Base-by-base conservation (phyloP, 2,329 filamentous ascomycete genomes). In the Fusarium subtropicale region DNA sequence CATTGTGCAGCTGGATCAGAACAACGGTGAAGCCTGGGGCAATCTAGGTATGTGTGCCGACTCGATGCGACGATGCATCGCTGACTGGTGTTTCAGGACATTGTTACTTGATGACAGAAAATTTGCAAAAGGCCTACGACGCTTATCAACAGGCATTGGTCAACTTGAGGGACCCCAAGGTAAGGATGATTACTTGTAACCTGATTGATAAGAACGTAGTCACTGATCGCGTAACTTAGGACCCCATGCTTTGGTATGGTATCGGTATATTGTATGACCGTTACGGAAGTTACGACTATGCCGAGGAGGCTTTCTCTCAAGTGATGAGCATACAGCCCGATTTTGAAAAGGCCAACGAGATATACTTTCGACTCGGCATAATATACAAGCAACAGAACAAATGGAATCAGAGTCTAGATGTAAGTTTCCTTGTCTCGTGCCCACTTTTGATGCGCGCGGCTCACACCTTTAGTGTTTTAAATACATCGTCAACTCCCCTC, bases 361-460 rank as follows among this genome's bases (percentile, higher is more conserved):
- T 99, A 56, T 99, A 98, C 80, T 99, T 99, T 82, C 90, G 96
- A 30, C 87, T 99, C 11, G 96, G 96, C n/a, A 99, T 99, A 83
- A 98, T 99, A 71, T 98, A 98, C 84, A 99, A 99, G 80, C 95
- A 98, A 76, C 96, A 98, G 78, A 91, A 94, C 66, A 98, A 98
- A 79, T 99, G 94, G 78, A 85, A 86, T 54, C 91, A 97, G 77
- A 97, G 94, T 84, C 85, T 98, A 46, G 96, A 98, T 81, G 94
- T 97, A 84, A 75, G 84, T 79, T 46, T 54, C 41, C 15, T 33
- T 33, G n/a, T 26, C 20, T 28, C 13, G 5, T 38, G 18, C n/a
- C 20, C 18, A 33, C 15, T 36, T 11, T 38, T 30, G 31, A 33
- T 39, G 39, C 11, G 16, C 33, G 11, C 30, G 24, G 33, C 57